phyloP scores from a whole-genome alignment of 129 eudicot genomes.

The Pulicaria dysenterica region DNA sequence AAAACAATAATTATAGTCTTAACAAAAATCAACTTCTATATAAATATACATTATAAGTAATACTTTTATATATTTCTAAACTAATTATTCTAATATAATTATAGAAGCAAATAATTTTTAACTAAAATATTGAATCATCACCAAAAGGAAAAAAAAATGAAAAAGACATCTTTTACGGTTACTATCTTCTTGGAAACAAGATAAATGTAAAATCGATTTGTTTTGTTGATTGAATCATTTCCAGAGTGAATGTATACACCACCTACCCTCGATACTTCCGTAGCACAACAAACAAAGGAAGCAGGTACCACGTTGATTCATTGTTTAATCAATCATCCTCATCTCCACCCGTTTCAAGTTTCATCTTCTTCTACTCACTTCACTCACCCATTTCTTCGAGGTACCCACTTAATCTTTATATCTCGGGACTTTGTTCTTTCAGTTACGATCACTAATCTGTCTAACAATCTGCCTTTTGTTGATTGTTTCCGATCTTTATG shows the following conservation, averaged over 20 bases:
- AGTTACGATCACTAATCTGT: background rate
- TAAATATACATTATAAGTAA: too few relatives aligned
- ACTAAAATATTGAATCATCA: too few relatives aligned
- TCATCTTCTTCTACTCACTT: background rate
- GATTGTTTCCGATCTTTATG: slow-evolving; percentile 21
- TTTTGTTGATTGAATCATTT: too few relatives aligned
- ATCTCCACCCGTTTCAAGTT: background rate
- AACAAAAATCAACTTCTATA: too few relatives aligned
- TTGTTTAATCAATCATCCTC: slow-evolving; percentile 24
- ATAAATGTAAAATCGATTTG: too few relatives aligned
- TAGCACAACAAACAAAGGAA: slow-evolving; percentile 2
- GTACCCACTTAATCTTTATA: slow-evolving; percentile 5
- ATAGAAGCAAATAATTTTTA: too few relatives aligned
- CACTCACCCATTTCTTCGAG: slow-evolving; percentile 4
- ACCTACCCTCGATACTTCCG: slow-evolving; percentile 24
- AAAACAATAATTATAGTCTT: too few relatives aligned
- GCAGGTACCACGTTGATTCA: slow-evolving; percentile 7
- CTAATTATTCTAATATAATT: too few relatives aligned
- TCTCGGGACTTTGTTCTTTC: background rate
- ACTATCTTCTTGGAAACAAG: too few relatives aligned
- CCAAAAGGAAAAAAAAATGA: too few relatives aligned
- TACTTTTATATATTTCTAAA: too few relatives aligned
- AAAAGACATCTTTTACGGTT: too few relatives aligned
- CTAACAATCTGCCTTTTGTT: slow-evolving; percentile 6
- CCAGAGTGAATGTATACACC: background rate